Evolutionary conservation across 192 early-diverging fungal species (phyloP), one percentile per base, ranked within the genome.

Genomic region (Linnemannia exigua): DNA sequence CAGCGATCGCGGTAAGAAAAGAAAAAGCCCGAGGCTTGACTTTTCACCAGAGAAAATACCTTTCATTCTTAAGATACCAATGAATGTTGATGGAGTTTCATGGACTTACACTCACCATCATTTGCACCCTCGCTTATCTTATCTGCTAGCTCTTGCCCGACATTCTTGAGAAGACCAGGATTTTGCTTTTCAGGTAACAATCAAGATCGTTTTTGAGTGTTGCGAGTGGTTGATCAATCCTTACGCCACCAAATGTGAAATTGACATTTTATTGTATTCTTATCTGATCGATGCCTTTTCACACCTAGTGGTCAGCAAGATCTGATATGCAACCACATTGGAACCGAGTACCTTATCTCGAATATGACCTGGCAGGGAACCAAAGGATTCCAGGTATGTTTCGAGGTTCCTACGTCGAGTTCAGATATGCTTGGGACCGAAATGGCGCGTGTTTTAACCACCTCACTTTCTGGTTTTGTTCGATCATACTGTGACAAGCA

Each of bases 281-380:
- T 31, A 36, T 52, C 58, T 35, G 1, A n/a, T n/a, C 25, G 52
- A n/a, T n/a, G n/a, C n/a, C 76, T 33, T 54, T 4, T 46, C n/a
- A 14, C n/a, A 31, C 25, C 63, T 69, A 96, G 95, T 77, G 96
- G 96, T 8, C 94, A 95, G 50, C 79, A 92, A 74, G 96, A 97
- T 79, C 79, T 97, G 68, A 96, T 97, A 70, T 97, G 96, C 81
- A 97, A 97, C 80, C 89, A 90, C 67, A 76, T 93, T 33, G 96
- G 96, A 31, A 93, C 93, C 0, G 88, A 93, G 71, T 91, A 90
- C 54, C 88, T 96, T 82, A 91, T 97, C 63, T 89, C 88, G 16
- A 89, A 90, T 46, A 79, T 97, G 88, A 90, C 90, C 58, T 96
- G 96, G 95, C 87, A 88, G 50, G 94, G 92, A 0, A 41, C 44